Percentiles rank a stretch among this genome's conserved stretches.
phyloP scores from a whole-genome alignment of 2,329 filamentous ascomycete genomes.

The Botryotinia convoluta region DNA sequence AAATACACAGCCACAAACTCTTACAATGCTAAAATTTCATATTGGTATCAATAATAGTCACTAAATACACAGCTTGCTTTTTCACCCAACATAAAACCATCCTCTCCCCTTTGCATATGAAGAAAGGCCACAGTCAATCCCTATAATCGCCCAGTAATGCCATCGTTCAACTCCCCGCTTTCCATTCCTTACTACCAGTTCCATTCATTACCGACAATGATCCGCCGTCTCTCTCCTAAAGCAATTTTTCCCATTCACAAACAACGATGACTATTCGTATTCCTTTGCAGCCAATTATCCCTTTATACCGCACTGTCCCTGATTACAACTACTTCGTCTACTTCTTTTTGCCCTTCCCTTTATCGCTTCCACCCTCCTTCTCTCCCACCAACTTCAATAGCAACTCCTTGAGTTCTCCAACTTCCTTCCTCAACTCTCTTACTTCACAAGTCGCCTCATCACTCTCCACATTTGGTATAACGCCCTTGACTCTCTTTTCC shows the following conservation, averaged over 20 bases:
- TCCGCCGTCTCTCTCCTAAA: neutral
- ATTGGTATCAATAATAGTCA: no score
- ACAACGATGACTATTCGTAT: neutral
- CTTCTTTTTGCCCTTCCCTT: neutral
- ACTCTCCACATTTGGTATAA: slow-evolving; percentile 76
- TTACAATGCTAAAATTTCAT: no score
- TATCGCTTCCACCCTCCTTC: slow-evolving; percentile 16
- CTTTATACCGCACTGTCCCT: neutral
- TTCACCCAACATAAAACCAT: neutral
- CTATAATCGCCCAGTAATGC: neutral
- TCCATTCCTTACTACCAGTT: neutral
- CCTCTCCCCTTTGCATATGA: neutral
- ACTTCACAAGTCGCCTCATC: slow-evolving; percentile 74
- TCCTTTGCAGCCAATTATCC: neutral
- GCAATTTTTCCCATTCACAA: neutral
- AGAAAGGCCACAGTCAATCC: neutral
- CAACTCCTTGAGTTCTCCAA: slow-evolving; percentile 53
- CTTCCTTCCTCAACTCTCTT: slow-evolving; percentile 55
- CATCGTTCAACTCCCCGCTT: neutral
- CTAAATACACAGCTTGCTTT: no score
- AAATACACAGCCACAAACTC: no score
- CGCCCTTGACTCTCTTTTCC: slow-evolving; percentile 73
- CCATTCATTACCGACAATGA: neutral
- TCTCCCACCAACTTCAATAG: slow-evolving; percentile 30
- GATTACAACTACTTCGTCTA: neutral